A percentile compares a stretch with the other conserved stretches of the same genome.
phyloP scores from a whole-genome alignment of 1,284 basidiomycete species.

The Schizophyllum commune region DNA sequence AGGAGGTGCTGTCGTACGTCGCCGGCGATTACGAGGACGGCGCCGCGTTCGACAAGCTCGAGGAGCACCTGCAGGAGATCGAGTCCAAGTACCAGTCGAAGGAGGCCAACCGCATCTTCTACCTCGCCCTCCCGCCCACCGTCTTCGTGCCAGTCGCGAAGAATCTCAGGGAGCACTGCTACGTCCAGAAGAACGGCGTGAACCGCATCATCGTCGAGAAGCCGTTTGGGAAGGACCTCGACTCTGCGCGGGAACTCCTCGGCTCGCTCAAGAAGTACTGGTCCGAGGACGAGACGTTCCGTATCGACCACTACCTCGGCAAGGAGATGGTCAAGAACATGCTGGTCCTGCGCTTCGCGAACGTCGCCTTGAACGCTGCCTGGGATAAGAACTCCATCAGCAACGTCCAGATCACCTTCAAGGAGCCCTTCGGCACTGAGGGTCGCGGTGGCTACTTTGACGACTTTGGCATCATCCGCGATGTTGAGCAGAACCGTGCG shows the following conservation, averaged over 20 bases:
- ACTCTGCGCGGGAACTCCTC: conserved; percentile 79
- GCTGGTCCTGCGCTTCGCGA: conserved; percentile 90
- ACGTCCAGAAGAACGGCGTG: conserved; percentile 56
- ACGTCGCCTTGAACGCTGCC: conserved; percentile 76
- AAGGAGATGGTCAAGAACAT: conserved; percentile 99
- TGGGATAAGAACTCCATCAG: conserved; percentile 94
- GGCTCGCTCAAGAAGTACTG: conserved; percentile 77
- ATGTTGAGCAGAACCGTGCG: conserved; percentile 94
- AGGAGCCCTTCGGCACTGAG: conserved; percentile 96
- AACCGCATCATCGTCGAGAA: conserved; percentile 96
- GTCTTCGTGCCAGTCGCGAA: conserved; percentile 87
- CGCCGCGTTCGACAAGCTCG: conserved; percentile 70
- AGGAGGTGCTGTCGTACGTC: conserved; percentile 72
- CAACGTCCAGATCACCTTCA: conserved; percentile 97
- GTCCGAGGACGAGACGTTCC: conserved; percentile 94
- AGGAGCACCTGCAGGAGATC: conserved; percentile 68
- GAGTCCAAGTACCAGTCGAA: conserved; percentile 63
- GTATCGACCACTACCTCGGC: conserved; percentile 96
- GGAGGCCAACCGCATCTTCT: conserved; percentile 77
- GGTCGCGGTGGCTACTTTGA: conserved; percentile 98
- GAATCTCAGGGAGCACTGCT: conserved; percentile 78
- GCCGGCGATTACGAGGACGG: conserved; percentile 84
- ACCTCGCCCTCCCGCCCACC: conserved; percentile 91
- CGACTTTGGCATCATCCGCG: conserved; percentile 96
- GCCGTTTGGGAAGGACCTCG: conserved; percentile 91